A percentile compares a stretch with the other conserved stretches of the same genome.
Evolutionary conservation across 2,329 filamentous ascomycete genomes (phyloP).

Genomic region (Ophiostoma sp.): DNA sequence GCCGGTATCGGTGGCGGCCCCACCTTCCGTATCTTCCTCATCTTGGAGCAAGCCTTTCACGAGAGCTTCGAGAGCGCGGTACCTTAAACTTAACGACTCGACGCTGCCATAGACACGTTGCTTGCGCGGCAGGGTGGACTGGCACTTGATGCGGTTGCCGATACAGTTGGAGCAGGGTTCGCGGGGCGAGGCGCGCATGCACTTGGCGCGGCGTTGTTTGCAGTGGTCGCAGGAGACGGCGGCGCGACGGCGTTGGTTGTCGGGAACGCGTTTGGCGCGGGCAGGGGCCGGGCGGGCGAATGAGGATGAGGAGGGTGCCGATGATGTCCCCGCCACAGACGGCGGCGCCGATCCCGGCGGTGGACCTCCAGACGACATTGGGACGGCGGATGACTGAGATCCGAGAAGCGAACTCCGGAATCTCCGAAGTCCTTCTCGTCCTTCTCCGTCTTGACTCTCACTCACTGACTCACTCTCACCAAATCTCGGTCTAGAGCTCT

Average conservation of each 20-base stretch:
- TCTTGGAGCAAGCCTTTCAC: conserved; percentile 45
- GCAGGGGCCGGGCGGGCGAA: background rate
- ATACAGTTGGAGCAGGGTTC: conserved; percentile 45
- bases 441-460: background rate
- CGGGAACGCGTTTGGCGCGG: conserved; percentile 39
- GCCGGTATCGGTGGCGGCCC: background rate
- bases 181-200: conserved; percentile 41
- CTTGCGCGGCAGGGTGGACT: conserved; percentile 47
- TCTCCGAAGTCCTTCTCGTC: background rate
- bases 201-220: conserved; percentile 50
- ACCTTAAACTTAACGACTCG: conserved; percentile 43
- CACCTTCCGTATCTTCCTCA: conserved; percentile 34
- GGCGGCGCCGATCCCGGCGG: background rate
- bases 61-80: conserved; percentile 45
- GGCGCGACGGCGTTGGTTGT: conserved; percentile 46
- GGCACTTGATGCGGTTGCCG: conserved; percentile 43
- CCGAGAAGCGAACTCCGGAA: no score
- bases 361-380: background rate
- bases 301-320: background rate
- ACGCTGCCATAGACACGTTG: conserved; percentile 46
- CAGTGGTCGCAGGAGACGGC: conserved; percentile 49
- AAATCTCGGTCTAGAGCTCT: background rate
- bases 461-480: background rate
- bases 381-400: background rate
- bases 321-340: no score